phyloP scores from a whole-genome alignment of 148 eudicot species.

The Cornus suecica region DNA sequence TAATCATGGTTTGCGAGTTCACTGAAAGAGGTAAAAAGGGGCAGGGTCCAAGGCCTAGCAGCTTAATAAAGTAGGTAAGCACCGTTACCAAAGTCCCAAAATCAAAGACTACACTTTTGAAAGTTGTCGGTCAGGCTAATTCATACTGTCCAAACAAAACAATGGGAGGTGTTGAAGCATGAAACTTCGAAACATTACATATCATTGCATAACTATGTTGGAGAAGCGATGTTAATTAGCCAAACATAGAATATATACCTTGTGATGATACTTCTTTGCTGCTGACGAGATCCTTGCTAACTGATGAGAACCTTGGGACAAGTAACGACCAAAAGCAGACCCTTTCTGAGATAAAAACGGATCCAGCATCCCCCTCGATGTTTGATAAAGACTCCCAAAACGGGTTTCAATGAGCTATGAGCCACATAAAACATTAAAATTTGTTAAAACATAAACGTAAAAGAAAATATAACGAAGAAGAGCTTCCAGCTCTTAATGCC shows the following conservation, averaged over 20 bases:
- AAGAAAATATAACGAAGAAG: neutral
- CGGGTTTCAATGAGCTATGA: constrained; percentile 44
- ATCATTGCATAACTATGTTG: too few species aligned
- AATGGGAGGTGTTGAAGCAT: too few species aligned
- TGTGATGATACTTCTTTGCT: constrained; percentile 62
- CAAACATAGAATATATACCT: constrained; percentile 37
- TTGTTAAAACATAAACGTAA: constrained; percentile 2
- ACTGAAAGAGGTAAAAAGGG: too few species aligned
- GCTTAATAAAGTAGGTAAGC: neutral
- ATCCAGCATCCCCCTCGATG: constrained; percentile 19
- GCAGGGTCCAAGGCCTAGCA: neutral
- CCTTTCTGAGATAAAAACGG: constrained; percentile 19
- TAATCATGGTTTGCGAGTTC: neutral
- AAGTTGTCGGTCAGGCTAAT: neutral
- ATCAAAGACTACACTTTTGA: neutral
- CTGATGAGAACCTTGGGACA: constrained; percentile 38
- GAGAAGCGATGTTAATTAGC: neutral
- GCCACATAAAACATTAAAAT: constrained; percentile 6
- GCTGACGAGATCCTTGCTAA: constrained; percentile 36
- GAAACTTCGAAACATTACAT: neutral
- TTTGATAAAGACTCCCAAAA: constrained; percentile 21
- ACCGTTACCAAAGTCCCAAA: neutral
- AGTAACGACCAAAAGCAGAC: constrained; percentile 27
- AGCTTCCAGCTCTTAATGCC: neutral
- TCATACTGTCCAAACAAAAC: too few species aligned